Conservation (phyloP, 768 basidiomycete species). For the Tulasnella sp. region DNA sequence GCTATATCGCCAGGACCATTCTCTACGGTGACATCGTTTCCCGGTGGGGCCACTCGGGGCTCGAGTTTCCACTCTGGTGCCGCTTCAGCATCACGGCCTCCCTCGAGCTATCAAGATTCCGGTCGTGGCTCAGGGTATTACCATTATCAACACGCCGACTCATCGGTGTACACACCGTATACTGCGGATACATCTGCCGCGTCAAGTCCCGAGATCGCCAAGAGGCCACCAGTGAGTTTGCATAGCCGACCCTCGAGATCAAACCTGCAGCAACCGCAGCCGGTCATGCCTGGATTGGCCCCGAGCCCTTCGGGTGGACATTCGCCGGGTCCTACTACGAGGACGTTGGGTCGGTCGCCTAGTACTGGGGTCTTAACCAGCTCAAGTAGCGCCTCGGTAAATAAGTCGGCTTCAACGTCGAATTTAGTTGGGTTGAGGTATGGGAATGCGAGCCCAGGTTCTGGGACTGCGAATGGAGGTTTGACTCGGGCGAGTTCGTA, state of each 20-base stretch:
- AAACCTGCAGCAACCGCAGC: slow-evolving; percentile 3
- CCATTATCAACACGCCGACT: background rate
- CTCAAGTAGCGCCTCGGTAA: slow-evolving; percentile 5
- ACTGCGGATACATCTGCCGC: slow-evolving; percentile 10
- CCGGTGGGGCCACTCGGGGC: no score
- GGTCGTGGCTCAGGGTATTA: slow-evolving; percentile 6
- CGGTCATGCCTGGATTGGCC: background rate
- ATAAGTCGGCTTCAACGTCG: slow-evolving; percentile 5
- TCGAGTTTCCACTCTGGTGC: slow-evolving; percentile 1
- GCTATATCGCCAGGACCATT: background rate
- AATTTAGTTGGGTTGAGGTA: background rate
- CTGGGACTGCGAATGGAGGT: background rate
- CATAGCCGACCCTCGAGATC: slow-evolving; percentile 13
- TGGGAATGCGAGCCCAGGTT: background rate
- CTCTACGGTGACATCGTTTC: background rate
- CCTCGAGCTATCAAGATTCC: slow-evolving; percentile 12
- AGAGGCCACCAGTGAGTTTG: background rate
- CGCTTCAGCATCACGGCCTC: background rate
- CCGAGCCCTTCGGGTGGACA: slow-evolving; percentile 2
- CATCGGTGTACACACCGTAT: background rate
- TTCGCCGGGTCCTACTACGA: background rate
- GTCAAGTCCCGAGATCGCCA: slow-evolving; percentile 1
- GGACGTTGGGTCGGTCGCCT: background rate
- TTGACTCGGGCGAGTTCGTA: slow-evolving; percentile 7
- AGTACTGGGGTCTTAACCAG: background rate